phyloP scores from a whole-genome alignment of 2,329 filamentous ascomycete species.

The Arthrobotrys entomopaga region DNA sequence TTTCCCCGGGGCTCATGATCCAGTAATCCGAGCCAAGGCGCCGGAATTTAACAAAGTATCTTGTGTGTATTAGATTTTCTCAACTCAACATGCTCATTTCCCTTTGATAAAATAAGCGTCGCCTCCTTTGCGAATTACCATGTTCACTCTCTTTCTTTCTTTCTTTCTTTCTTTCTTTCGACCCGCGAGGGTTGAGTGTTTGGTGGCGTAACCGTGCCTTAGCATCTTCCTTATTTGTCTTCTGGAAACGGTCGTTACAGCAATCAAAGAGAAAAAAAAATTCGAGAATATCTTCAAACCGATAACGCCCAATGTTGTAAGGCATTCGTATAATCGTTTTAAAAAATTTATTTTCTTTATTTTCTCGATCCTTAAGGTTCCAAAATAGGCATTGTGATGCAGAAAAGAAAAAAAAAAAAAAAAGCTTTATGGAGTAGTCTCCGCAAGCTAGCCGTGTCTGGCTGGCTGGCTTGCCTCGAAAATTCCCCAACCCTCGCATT shows the following conservation, averaged over 20 bases:
- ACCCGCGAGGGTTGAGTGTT: too few relatives aligned
- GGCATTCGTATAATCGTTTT: conserved; percentile 1
- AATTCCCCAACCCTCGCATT: conserved; percentile 24
- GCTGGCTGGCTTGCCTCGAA: conserved; percentile 21
- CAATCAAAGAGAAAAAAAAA: conserved; percentile 20
- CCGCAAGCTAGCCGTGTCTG: conserved; percentile 25
- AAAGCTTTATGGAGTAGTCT: conserved; percentile 14
- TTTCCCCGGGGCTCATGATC: too few relatives aligned
- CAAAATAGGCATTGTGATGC: conserved; percentile 24
- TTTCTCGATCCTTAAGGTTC: background rate
- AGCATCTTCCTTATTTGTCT: too few relatives aligned
- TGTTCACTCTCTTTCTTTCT: conserved; percentile 21
- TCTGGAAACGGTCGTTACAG: background rate
- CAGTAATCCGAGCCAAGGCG: conserved; percentile 39
- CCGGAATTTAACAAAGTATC: conserved; percentile 35
- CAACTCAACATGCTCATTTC: conserved; percentile 35
- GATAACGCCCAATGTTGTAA: background rate
- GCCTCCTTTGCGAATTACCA: conserved; percentile 53
- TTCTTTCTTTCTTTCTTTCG: background rate
- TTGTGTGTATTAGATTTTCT: conserved; percentile 25
- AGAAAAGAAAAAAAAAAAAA: conserved; percentile 21
- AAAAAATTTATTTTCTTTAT: background rate
- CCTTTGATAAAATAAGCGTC: conserved; percentile 39
- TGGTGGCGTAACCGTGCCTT: too few relatives aligned
- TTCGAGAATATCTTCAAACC: background rate